A percentile compares a stretch with the other conserved stretches of the same genome.
Conservation (phyloP, 1,284 basidiomycete species). For the Ustilago hordei region DNA sequence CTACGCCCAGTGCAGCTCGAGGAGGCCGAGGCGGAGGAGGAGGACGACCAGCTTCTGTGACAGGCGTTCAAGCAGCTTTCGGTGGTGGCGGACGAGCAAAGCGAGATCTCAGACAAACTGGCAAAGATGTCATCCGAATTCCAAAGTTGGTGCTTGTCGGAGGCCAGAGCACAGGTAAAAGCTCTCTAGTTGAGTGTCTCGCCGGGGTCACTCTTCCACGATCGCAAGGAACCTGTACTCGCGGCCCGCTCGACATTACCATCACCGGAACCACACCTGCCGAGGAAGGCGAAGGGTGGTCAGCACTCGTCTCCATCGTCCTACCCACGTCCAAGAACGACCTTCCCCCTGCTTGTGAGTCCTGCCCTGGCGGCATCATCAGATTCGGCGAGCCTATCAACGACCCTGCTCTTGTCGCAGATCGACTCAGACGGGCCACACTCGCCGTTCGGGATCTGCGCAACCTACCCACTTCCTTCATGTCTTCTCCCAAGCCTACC, state of each 20-base stretch:
- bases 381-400: constrained; percentile 19
- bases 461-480: background rate
- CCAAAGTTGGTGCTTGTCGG: constrained; percentile 27
- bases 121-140: constrained; percentile 6
- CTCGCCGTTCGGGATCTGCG: constrained; percentile 17
- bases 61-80: background rate
- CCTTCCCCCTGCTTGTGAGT: background rate
- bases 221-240: constrained; percentile 25
- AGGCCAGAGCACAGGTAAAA: constrained; percentile 32
- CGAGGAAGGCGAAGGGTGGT: constrained; percentile 1
- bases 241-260: constrained; percentile 31
- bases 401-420: constrained; percentile 22
- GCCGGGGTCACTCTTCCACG: constrained; percentile 30
- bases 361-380: background rate
- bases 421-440: constrained; percentile 26
- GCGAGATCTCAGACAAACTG: background rate
- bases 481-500: background rate
- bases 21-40: background rate
- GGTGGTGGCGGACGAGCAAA: constrained; percentile 2
- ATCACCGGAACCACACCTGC: constrained; percentile 2
- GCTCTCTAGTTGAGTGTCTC: constrained; percentile 33
- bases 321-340: background rate
- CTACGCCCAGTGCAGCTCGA: background rate
- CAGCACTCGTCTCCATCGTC: constrained; percentile 12
- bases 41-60: background rate